phyloP scores from a whole-genome alignment of 75 land plant genomes.

The Picea glauca region DNA sequence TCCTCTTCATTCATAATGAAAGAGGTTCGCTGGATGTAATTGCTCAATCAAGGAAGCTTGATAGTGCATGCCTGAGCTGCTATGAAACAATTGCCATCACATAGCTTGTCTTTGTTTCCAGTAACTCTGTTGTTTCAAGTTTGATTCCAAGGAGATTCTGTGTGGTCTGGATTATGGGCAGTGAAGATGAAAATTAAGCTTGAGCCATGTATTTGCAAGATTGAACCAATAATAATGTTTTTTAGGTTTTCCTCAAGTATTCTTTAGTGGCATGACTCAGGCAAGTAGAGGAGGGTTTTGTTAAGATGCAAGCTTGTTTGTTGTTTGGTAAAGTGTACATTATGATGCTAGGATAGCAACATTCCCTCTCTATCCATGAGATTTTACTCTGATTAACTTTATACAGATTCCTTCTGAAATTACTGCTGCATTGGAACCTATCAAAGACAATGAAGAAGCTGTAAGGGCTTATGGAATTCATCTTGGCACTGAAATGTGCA shows the following conservation, averaged over 20 bases:
- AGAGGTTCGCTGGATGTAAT: neutral
- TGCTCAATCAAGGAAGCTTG: too few relatives aligned
- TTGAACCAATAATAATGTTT: neutral
- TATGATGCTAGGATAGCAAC: neutral
- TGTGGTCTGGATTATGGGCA: neutral
- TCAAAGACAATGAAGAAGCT: constrained; percentile 97
- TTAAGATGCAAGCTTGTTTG: neutral
- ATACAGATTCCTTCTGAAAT: constrained; percentile 83
- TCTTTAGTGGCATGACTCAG: too few relatives aligned
- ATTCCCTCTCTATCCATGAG: neutral
- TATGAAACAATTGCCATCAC: neutral
- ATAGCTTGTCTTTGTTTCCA: neutral
- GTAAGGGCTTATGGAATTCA: constrained; percentile 93
- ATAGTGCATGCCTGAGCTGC: neutral
- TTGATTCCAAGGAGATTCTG: neutral
- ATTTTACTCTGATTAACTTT: neutral
- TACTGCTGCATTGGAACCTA: constrained; percentile 85
- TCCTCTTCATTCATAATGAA: neutral
- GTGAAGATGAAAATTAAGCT: neutral
- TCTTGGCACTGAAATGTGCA: constrained; percentile 98
- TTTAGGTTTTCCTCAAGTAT: too few relatives aligned
- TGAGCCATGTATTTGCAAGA: neutral
- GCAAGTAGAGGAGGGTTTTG: too few relatives aligned
- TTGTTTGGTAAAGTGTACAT: neutral
- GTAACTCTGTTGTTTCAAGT: neutral